Conservation (phyloP, 805 yeast species). For the Yarrowia keelungensis region DNA sequence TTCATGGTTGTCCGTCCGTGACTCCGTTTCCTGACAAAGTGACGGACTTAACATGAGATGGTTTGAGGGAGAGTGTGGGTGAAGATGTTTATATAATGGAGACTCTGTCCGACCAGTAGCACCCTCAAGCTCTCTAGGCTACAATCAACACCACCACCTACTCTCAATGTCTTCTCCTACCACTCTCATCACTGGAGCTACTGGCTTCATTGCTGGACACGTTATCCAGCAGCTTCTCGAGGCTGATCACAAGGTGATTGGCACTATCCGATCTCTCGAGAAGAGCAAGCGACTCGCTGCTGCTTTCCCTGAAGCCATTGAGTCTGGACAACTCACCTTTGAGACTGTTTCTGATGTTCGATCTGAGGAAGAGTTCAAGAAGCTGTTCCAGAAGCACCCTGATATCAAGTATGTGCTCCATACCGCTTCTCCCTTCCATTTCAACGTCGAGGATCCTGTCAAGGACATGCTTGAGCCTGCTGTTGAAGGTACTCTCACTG, state of each 20-base stretch:
- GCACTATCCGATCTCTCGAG: constrained; percentile 55
- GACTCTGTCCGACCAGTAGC: too few relatives aligned
- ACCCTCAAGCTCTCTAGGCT: background rate
- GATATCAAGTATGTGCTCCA: constrained; percentile 50
- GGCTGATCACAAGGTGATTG: constrained; percentile 55
- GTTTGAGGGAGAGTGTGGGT: too few relatives aligned
- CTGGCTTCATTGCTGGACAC: constrained; percentile 58
- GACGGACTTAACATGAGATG: background rate
- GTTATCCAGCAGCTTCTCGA: constrained; percentile 51
- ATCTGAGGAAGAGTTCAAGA: constrained; percentile 55
- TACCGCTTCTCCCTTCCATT: constrained; percentile 54
- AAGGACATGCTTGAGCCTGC: constrained; percentile 58
- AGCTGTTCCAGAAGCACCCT: constrained; percentile 54
- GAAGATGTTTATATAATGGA: too few relatives aligned
- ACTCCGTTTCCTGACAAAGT: background rate
- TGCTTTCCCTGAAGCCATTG: constrained; percentile 40
- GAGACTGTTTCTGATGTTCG: constrained; percentile 48
- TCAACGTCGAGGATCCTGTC: constrained; percentile 50
- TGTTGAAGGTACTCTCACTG: constrained; percentile 55
- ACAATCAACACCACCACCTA: background rate
- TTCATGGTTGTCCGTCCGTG: background rate
- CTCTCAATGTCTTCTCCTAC: background rate
- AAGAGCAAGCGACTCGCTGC: constrained; percentile 52
- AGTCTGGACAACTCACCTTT: constrained; percentile 45
- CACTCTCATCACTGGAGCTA: constrained; percentile 56